A percentile compares a stretch with the other conserved stretches of the same genome.
phyloP scores from a whole-genome alignment of 2,329 filamentous ascomycete species.

The Pseudogymnoascus sp. region DNA sequence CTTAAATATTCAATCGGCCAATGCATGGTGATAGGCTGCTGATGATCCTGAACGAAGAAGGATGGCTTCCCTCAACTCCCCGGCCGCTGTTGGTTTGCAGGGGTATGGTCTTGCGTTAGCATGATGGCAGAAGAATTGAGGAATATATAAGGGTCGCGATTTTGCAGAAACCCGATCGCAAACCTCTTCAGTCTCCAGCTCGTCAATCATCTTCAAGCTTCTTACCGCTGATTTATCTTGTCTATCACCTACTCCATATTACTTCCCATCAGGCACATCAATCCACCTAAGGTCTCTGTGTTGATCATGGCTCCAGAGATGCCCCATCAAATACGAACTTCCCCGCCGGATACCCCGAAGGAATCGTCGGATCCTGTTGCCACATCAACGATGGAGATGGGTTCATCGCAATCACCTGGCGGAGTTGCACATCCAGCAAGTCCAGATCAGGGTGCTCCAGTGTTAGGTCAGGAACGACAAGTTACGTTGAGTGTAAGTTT shows the following conservation, averaged over 20 bases:
- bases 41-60: too few species aligned
- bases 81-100: too few species aligned
- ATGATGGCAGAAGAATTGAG: too few species aligned
- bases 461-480: too few species aligned
- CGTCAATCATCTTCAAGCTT: too few species aligned
- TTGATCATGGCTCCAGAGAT: background rate
- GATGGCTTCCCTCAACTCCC: too few species aligned
- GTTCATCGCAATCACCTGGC: background rate
- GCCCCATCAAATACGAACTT: background rate
- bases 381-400: background rate
- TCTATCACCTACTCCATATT: background rate
- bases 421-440: background rate
- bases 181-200: too few species aligned
- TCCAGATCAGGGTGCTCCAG: background rate
- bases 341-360: background rate
- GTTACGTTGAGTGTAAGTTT: background rate
- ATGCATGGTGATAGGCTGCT: too few species aligned
- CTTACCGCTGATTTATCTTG: background rate
- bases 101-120: too few species aligned
- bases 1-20: too few species aligned
- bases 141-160: too few species aligned
- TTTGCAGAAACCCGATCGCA: too few species aligned
- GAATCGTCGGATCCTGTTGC: background rate
- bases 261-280: background rate
- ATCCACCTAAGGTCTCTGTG: background rate